Evolutionary conservation across 306 rosid species (phyloP).

Genomic region (Vachellia collinsii): DNA sequence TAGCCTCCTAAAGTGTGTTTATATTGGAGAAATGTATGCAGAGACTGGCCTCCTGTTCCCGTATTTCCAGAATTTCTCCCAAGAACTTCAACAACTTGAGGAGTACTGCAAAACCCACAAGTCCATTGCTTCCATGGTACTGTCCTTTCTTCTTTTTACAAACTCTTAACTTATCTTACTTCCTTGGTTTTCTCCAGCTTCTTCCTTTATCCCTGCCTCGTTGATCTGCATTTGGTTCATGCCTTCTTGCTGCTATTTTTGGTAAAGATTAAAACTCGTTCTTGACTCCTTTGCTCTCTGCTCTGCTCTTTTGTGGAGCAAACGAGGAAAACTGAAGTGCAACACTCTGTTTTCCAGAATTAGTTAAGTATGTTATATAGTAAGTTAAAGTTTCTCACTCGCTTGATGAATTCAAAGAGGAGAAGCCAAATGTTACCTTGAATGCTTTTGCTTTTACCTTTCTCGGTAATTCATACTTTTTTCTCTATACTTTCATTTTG

Average conservation of each 20-base stretch:
- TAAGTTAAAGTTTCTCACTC: neutral
- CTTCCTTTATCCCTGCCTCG: conserved; percentile 21
- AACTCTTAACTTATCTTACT: neutral
- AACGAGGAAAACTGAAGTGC: conserved; percentile 31
- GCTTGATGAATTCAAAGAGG: conserved; percentile 32
- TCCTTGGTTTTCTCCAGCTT: conserved; percentile 3
- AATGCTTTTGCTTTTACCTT: conserved; percentile 10
- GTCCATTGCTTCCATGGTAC: conserved; percentile 66
- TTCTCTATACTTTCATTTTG: conserved; percentile 25
- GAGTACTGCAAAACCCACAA: conserved; percentile 76
- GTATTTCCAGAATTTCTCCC: conserved; percentile 65
- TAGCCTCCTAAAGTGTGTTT: conserved; percentile 20
- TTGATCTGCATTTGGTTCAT: conserved; percentile 46
- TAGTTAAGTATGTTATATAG: neutral
- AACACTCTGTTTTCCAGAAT: conserved; percentile 10
- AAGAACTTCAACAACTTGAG: conserved; percentile 77
- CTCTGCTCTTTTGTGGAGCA: conserved; percentile 34
- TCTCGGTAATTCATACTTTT: neutral
- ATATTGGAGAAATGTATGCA: conserved; percentile 75
- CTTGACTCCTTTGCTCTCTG: neutral
- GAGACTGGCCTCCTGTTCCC: conserved; percentile 74
- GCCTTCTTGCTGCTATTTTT: conserved; percentile 17
- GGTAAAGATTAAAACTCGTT: neutral
- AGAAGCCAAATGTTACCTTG: conserved; percentile 18
- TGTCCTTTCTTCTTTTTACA: conserved; percentile 12